phyloP scores from a whole-genome alignment of 1,284 basidiomycete species.

The Apiotrichum domesticum region DNA sequence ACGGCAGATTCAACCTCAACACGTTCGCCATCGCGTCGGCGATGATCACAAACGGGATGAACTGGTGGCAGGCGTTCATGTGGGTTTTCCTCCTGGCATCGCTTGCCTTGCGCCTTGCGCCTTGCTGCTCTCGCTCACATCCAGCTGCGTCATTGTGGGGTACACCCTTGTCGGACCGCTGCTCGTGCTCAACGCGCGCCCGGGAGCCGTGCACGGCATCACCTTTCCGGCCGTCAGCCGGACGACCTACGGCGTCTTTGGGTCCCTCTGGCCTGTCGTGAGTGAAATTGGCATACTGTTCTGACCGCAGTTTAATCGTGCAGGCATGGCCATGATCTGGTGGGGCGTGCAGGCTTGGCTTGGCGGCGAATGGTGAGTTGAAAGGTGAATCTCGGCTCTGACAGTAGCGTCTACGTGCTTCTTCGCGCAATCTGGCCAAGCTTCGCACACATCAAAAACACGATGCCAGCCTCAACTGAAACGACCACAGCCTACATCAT shows the following conservation, averaged over 20 bases:
- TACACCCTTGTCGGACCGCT: slow-evolving; percentile 67
- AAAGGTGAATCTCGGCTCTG: not conserved
- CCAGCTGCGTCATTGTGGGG: slow-evolving; percentile 61
- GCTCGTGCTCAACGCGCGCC: slow-evolving; percentile 71
- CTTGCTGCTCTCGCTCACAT: not conserved
- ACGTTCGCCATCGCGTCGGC: slow-evolving; percentile 57
- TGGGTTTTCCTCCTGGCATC: not conserved
- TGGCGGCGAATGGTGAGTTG: slow-evolving; percentile 53
- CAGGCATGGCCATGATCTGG: slow-evolving; percentile 55
- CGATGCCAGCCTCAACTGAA: slow-evolving; percentile 58
- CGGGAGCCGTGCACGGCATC: slow-evolving; percentile 58
- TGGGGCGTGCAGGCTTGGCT: slow-evolving; percentile 76
- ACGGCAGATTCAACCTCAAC: slow-evolving; percentile 61
- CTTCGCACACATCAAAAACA: slow-evolving; percentile 63
- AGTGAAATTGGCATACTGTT: too few relatives aligned
- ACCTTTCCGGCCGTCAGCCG: slow-evolving; percentile 74
- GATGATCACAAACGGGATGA: slow-evolving; percentile 67
- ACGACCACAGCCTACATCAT: slow-evolving; percentile 48
- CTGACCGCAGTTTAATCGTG: slow-evolving; percentile 9
- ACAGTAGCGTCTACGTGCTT: slow-evolving; percentile 58
- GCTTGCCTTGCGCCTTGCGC: slow-evolving; percentile 58
- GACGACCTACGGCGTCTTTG: slow-evolving; percentile 70
- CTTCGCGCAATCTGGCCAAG: slow-evolving; percentile 66
- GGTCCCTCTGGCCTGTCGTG: slow-evolving; percentile 43
- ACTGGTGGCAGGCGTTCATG: slow-evolving; percentile 63